A percentile compares a stretch with the other conserved stretches of the same genome.
These are phyloP conservation scores for Myxozyma nipponensis DNA, from an alignment of 805 yeast species.

Conservation along the genomic window DNA sequence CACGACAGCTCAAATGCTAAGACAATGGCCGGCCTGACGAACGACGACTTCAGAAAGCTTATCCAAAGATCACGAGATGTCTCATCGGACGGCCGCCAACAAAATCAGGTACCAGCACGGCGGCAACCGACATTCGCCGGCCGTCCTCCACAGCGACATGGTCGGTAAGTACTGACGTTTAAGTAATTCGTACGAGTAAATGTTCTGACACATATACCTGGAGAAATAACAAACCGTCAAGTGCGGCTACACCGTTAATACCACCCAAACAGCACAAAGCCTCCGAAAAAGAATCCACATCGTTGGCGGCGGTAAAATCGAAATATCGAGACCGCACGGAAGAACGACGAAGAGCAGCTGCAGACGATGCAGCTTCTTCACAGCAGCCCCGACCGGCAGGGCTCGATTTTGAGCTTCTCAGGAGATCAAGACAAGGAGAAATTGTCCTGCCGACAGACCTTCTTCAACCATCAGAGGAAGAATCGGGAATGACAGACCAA, in stretches of 20 bases:
- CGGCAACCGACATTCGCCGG: neutral
- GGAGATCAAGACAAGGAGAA: slow-evolving; percentile 12
- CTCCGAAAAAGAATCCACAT: too few species aligned
- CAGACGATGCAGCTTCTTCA: slow-evolving; percentile 4
- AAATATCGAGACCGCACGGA: slow-evolving; percentile 22
- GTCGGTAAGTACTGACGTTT: neutral
- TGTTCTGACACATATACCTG: too few species aligned
- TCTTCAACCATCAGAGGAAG: too few species aligned
- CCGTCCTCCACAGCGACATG: slow-evolving; percentile 3
- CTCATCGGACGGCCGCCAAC: too few species aligned
- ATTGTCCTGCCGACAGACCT: too few species aligned
- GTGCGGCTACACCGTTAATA: too few species aligned
- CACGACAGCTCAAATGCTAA: too few species aligned
- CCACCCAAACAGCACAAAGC: too few species aligned
- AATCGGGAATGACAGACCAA: too few species aligned
- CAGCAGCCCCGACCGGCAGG: slow-evolving; percentile 1
- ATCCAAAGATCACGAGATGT: neutral
- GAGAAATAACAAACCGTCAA: too few species aligned
- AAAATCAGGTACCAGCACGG: too few species aligned
- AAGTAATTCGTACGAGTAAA: too few species aligned
- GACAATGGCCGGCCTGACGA: slow-evolving; percentile 6
- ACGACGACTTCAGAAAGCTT: slow-evolving; percentile 20
- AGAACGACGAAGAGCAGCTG: slow-evolving; percentile 15
- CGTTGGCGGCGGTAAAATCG: neutral
- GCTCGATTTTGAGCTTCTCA: slow-evolving; percentile 20